Conservation (phyloP, 139 green algal genomes). For the Monoraphidium neglectum region DNA sequence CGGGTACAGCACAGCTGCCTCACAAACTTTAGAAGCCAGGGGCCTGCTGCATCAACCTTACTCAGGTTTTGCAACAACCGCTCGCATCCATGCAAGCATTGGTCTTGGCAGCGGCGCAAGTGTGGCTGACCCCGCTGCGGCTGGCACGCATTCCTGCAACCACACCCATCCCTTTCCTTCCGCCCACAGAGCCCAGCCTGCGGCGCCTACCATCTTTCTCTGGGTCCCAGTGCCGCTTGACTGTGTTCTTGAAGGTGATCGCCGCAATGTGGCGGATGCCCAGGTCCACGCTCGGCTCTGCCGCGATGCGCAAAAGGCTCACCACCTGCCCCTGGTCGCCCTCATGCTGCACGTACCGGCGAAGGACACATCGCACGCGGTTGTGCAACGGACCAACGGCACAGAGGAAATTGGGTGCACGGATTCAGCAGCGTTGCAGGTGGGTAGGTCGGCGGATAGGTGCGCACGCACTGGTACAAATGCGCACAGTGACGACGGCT, state of each 20-base stretch:
- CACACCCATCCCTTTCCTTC: no score
- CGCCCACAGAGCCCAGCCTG: no score
- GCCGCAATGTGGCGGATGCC: conserved; percentile 84
- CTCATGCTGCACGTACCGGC: conserved; percentile 77
- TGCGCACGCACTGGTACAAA: not conserved
- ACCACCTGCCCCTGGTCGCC: conserved; percentile 63
- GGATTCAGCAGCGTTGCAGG: not conserved
- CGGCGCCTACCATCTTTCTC: conserved; percentile 19
- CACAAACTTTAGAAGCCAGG: no score
- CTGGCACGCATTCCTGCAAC: no score
- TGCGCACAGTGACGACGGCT: not conserved
- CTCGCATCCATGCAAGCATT: no score
- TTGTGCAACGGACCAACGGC: not conserved
- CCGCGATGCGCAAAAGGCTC: conserved; percentile 82
- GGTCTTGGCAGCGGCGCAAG: no score
- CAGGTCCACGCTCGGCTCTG: conserved; percentile 68
- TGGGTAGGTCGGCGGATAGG: no score
- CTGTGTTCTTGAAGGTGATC: conserved; percentile 95
- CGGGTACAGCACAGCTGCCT: no score
- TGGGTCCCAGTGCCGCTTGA: conserved; percentile 79
- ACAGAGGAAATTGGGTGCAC: not conserved
- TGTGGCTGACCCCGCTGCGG: no score
- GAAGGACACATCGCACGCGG: no score
- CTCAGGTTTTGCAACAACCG: no score
- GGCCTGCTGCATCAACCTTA: no score